These are phyloP conservation scores for Colletotrichum somersetense DNA, from an alignment of 2,329 filamentous ascomycete species.

Conservation along the genomic window DNA sequence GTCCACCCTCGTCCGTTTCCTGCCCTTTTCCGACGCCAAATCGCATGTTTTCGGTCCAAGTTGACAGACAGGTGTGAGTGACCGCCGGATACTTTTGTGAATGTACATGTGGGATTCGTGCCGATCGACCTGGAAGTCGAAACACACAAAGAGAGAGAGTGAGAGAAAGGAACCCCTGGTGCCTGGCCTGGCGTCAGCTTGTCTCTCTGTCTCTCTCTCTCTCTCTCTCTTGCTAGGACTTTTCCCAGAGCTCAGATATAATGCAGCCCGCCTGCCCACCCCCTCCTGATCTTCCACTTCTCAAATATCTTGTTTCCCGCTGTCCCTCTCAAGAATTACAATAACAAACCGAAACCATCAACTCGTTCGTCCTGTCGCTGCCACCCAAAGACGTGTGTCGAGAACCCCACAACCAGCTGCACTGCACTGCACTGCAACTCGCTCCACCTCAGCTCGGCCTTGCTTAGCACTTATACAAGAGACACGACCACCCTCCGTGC, in stretches of 20 bases:
- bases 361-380: constrained; percentile 7
- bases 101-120: constrained; percentile 23
- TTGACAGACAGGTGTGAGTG: constrained; percentile 14
- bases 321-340: constrained; percentile 31
- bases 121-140: constrained; percentile 4
- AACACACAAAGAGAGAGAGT: background rate
- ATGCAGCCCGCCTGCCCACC: constrained; percentile 27
- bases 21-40: constrained; percentile 39
- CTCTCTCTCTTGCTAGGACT: background rate
- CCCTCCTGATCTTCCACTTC: background rate
- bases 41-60: constrained; percentile 38
- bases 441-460: constrained; percentile 21
- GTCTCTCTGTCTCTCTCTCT: constrained; percentile 1
- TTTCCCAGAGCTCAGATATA: constrained; percentile 35
- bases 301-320: constrained; percentile 14
- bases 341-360: constrained; percentile 14
- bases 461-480: constrained; percentile 27
- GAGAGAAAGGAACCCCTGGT: constrained; percentile 5
- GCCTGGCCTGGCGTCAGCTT: constrained; percentile 4
- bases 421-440: constrained; percentile 8
- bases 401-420: constrained; percentile 16
- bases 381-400: constrained; percentile 27
- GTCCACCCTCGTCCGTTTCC: constrained; percentile 38
- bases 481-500: constrained; percentile 3
- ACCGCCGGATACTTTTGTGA: background rate